Conservation (phyloP, 768 basidiomycete genomes). For the Mycena olivaceomarginata region DNA sequence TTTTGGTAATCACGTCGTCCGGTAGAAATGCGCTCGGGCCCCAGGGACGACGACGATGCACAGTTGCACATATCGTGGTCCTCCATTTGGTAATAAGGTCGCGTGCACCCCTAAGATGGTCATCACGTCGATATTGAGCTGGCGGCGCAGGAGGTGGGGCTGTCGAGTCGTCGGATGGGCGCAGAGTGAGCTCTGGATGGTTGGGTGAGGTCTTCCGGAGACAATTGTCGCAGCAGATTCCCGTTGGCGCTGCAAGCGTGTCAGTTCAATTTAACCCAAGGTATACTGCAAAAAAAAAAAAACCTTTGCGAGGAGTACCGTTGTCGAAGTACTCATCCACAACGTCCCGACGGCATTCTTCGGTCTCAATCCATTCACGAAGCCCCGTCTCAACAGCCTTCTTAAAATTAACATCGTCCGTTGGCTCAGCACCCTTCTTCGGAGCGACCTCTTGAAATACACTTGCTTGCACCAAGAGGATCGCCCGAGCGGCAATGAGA, state of each 20-base stretch:
- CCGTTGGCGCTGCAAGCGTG: conserved; percentile 24
- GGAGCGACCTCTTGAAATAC: neutral
- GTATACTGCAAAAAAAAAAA: neutral
- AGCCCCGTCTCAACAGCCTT: neutral
- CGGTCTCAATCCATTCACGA: conserved; percentile 41
- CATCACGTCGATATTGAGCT: neutral
- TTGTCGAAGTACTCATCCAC: conserved; percentile 51
- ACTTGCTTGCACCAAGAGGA: neutral
- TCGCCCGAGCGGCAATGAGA: neutral
- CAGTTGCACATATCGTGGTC: neutral
- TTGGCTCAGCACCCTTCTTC: neutral
- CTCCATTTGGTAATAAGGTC: conserved; percentile 13
- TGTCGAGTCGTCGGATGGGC: neutral
- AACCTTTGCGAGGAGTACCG: conserved; percentile 23
- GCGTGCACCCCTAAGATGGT: conserved; percentile 4
- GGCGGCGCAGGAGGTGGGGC: neutral
- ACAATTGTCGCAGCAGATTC: conserved; percentile 42
- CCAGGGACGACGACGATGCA: neutral
- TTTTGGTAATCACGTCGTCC: neutral
- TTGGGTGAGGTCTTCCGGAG: conserved; percentile 1
- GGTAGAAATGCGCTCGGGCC: neutral
- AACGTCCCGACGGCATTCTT: conserved; percentile 47
- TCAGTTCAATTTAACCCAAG: neutral
- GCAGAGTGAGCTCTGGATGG: conserved; percentile 7
- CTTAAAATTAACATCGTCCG: neutral